Evolutionary conservation across 2,329 filamentous ascomycete species (phyloP).

Genomic region (Exophiala dermatitidis): DNA sequence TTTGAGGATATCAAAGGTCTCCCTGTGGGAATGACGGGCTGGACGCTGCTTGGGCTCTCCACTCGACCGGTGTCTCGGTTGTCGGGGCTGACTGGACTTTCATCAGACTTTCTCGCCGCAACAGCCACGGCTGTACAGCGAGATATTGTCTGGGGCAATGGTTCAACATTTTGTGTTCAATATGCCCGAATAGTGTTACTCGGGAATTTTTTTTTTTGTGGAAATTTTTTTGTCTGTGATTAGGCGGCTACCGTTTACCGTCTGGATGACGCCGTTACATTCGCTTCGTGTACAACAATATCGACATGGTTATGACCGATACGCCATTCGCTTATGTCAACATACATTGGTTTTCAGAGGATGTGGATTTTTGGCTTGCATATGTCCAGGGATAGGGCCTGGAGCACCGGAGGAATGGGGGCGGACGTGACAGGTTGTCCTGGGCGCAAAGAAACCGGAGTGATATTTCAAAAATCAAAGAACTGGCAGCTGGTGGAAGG

Average conservation of each 20-base stretch:
- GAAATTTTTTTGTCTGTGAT: constrained; percentile 2
- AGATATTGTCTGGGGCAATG: background rate
- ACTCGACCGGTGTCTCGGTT: no score
- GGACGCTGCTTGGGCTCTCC: no score
- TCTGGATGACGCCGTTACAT: constrained; percentile 14
- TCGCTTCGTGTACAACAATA: constrained; percentile 24
- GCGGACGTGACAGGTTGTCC: no score
- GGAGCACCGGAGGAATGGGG: background rate
- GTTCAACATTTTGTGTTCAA: background rate
- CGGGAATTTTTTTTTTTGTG: constrained; percentile 1
- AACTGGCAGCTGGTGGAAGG: no score
- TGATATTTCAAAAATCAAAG: no score
- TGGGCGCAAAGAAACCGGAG: no score
- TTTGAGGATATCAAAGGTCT: no score
- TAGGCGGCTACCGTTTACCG: constrained; percentile 21
- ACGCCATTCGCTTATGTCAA: constrained; percentile 22
- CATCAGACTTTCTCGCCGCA: background rate
- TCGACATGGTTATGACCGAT: constrained; percentile 22
- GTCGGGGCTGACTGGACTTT: no score
- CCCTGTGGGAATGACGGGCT: no score
- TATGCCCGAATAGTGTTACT: background rate
- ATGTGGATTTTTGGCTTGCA: background rate
- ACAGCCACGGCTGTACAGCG: background rate
- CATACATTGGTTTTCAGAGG: background rate
- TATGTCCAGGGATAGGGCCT: background rate